Base-by-base conservation (phyloP, 768 basidiomycete species). In the Pulveroboletus ravenelii region DNA sequence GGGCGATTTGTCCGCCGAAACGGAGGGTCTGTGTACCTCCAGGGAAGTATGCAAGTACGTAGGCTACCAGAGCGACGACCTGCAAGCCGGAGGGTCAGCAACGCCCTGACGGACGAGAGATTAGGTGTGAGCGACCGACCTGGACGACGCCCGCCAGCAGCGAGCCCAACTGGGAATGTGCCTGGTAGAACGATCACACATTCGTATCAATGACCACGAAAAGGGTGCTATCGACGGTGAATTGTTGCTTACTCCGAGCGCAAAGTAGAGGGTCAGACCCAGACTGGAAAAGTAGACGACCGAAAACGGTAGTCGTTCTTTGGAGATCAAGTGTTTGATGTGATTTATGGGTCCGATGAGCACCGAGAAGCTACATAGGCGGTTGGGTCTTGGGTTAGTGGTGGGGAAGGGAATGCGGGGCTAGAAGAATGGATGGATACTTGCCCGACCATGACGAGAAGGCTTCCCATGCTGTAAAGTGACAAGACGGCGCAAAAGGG, bases 401-500 rank as follows among this genome's bases (percentile, higher is more conserved):
- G 23, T 5, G 43, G 10, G 2, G 14, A n/a, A n/a, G 17, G 42
- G 12, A 23, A 25, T 1, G 37, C n/a, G 6, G n/a, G n/a, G 2
- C 12, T 1, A 30, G 13, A 6, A 5, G 25, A 27, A 27, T 23
- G 15, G 31, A 17, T 0, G 17, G 44, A 15, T 10, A 59, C 85
- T 60, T 60, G 92, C 85, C 93, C 96, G 64, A 90, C 85, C 95
- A 99, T 98, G 67, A 98, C 94, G 29, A 99, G 80, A 52, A 93
- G 71, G 57, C 89, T 91, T 34, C 93, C 93, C 49, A 95, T 72
- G 62, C 90, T 91, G 62, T n/a, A 36, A 27, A 10, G 14, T 17
- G 14, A 31, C 14, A 30, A 2, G 9, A 20, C 13, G 18, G 41
- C 4, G 10, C 27, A 17, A 39, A 14, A 23, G 23, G 5, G 32